Evolutionary conservation across 192 early-diverging fungal species (phyloP), one percentile per base, ranked within the genome.

Genomic region (Entophlyctis luteolus): DNA sequence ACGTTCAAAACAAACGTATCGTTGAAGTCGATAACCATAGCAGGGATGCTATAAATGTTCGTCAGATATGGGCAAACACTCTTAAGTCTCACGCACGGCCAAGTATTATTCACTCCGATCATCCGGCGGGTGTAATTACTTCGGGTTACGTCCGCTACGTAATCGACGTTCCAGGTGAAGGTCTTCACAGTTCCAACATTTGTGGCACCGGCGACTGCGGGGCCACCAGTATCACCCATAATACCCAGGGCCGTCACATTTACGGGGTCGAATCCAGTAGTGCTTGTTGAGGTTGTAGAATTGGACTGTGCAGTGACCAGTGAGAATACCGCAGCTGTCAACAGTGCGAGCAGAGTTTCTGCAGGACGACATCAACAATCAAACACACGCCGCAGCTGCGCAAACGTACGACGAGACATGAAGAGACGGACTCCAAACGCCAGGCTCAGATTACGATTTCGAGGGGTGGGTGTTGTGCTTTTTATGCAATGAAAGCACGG

Each of bases 131-230:
- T 37, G n/a, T 22, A 55, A 4, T 84, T 63, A 33, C 85, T 86
- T 77, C 91, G 88, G 14, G 77, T 70, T 34, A 70, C 74, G 56
- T 67, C 67, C 25, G 74, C 55, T n/a, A 79, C 74, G 58, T 72
- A 79, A 32, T 46, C 66, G 27, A 77, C 66, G 18, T 75, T 56
- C 71, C 78, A 77, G 58, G 70, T 68, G 25, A 71, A 63, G 10
- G 68, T 58, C 37, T 89, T 86, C 37, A 56, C 50, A 31, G 20
- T 8, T n/a, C 63, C 63, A 1, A 5, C 23, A 8, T n/a, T 23
- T n/a, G 27, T 42, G 4, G 25, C 38, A 20, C 57, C 57, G 10
- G 28, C 33, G 16, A 39, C 10, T n/a, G 57, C 36, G 14, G 33
- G 36, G 8, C 57, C 57, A 34, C 57, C 57, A 10, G 57, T 59